Conservation (phyloP, 352 stramenopile genomes). For the Phytophthora syringae region DNA sequence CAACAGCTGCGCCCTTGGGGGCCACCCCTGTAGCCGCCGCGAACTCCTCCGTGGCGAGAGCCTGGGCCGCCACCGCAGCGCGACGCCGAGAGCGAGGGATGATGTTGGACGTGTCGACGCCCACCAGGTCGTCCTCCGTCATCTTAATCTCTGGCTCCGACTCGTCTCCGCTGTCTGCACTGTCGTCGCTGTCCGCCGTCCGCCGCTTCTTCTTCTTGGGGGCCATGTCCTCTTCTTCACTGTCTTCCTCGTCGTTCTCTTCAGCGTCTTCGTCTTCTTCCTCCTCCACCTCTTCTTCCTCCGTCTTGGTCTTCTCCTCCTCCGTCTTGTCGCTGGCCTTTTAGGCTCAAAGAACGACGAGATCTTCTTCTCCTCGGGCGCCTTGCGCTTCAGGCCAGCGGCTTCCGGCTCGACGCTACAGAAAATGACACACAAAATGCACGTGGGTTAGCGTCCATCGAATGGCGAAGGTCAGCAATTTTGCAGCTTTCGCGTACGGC, state of each 20-base stretch:
- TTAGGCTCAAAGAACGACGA: constrained; percentile 43
- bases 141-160: constrained; percentile 84
- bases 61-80: constrained; percentile 74
- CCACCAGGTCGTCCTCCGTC: constrained; percentile 87
- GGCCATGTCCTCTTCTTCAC: constrained; percentile 56
- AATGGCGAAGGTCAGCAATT: too few species aligned
- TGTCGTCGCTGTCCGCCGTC: constrained; percentile 68
- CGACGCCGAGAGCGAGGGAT: constrained; percentile 80
- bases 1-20: constrained; percentile 19
- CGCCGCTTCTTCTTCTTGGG: constrained; percentile 76
- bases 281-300: constrained; percentile 55
- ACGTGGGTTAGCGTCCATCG: too few species aligned
- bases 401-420: constrained; percentile 46
- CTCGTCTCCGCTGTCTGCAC: constrained; percentile 62
- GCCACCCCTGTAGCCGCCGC: constrained; percentile 24
- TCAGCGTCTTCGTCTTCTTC: constrained; percentile 60
- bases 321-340: constrained; percentile 53
- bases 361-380: constrained; percentile 38
- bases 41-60: constrained; percentile 67
- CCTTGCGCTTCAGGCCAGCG: constrained; percentile 53
- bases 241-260: constrained; percentile 48
- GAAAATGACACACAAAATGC: constrained; percentile 8
- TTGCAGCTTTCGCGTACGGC: too few species aligned
- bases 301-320: constrained; percentile 37
- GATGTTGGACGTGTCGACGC: constrained; percentile 87